Base-by-base conservation (phyloP, 352 stramenopile species). In the Vaucheria bursata region DNA sequence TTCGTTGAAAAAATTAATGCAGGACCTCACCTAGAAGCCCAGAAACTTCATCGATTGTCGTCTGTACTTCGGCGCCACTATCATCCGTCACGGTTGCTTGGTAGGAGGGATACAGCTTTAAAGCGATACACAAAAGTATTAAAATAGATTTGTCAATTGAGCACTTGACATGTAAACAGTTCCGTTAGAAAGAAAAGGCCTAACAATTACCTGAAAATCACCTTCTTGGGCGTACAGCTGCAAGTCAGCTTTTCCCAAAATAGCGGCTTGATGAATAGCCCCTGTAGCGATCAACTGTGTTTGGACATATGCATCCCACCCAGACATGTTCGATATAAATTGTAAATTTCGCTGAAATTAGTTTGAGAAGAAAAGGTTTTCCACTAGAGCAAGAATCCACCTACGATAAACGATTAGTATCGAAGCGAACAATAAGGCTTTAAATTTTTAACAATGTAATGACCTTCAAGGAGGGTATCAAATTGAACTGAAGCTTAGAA, bases 141-240 rank as follows among this genome's bases (percentile, higher is more conserved):
- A 6, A 69, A 34, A 69, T 4, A 18, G 6, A 69, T n/a, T n/a
- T n/a, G n/a, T n/a, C n/a, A n/a, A n/a, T 74, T 33, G 7, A 52
- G 33, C 35, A 38, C 0, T 39, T 75, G 40, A 18, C 29, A 59
- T 5, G 37, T 25, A 34, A 33, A 12, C 40, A 2, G 1, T n/a
- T 0, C 25, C 0, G 52, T 35, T 73, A 71, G 34, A 65, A 38
- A 18, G 33, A 37, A 75, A 73, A 29, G 37, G 70, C 18, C 31
- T 75, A 33, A 29, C 31, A 34, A 39, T 77, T 50, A 83, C 78
- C 72, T 83, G 45, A 33, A 83, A 83, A 45, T 74, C 78, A 18
- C 78, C 78, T 33, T 76, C 78, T 39, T 83, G 71, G 33, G 78
- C 78, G 78, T 83, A 83, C 38, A 78, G 39, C 59, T 83, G 78